Evolutionary conservation across 1,284 basidiomycete genomes (phyloP).

Genomic region (Ceratobasidium sp.): DNA sequence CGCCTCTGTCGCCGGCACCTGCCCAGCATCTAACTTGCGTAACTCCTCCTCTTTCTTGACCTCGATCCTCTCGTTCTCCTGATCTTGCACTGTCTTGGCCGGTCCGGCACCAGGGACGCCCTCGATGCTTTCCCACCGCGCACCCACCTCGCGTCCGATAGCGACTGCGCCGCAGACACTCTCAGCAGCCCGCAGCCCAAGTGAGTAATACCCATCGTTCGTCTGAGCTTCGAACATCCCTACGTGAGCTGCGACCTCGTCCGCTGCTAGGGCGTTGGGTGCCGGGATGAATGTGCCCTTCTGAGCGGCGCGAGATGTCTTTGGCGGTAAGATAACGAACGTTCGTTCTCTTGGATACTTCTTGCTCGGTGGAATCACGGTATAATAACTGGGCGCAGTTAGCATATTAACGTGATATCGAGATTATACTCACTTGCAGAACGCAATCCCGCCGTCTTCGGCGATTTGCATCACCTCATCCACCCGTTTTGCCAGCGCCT

Average conservation of each 20-base stretch:
- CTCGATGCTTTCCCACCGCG: conserved; percentile 43
- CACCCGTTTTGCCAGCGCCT: conserved; percentile 72
- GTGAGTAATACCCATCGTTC: conserved; percentile 92
- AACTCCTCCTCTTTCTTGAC: conserved; percentile 45
- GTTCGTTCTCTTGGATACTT: conserved; percentile 69
- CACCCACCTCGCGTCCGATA: conserved; percentile 48
- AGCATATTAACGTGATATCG: not conserved
- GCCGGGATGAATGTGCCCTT: conserved; percentile 69
- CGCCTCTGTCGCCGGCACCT: conserved; percentile 25
- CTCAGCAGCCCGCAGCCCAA: conserved; percentile 76
- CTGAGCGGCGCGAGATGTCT: conserved; percentile 64
- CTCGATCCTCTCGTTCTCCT: conserved; percentile 44
- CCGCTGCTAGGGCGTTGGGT: conserved; percentile 74
- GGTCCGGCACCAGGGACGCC: conserved; percentile 35
- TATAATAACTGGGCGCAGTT: conserved; percentile 75
- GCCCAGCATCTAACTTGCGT: conserved; percentile 38
- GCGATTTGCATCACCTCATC: conserved; percentile 73
- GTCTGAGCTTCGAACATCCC: conserved; percentile 87
- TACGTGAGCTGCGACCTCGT: conserved; percentile 90
- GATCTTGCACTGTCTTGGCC: conserved; percentile 45
- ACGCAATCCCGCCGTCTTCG: conserved; percentile 72
- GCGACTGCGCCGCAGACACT: conserved; percentile 55
- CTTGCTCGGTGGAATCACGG: conserved; percentile 71
- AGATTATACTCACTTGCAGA: conserved; percentile 71
- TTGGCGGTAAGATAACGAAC: conserved; percentile 80